Evolutionary conservation across 805 yeast species (phyloP).

Genomic region (Candida tallmaniae): DNA sequence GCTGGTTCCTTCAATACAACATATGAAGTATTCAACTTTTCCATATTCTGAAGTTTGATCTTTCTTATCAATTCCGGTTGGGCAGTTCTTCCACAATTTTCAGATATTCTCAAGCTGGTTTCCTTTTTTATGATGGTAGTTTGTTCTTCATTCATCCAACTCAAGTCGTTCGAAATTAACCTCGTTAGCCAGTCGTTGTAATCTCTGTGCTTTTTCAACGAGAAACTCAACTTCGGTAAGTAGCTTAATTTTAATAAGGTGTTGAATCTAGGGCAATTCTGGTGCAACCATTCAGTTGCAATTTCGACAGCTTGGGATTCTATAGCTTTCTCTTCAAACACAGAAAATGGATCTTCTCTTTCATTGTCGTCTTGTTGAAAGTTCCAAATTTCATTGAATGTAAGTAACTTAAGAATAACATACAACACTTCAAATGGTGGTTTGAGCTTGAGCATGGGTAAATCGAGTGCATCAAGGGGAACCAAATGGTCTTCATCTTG

Average conservation of each 20-base stretch:
- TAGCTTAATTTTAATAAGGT: constrained; percentile 16
- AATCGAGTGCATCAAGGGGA: constrained; percentile 52
- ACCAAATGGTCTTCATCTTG: constrained; percentile 16
- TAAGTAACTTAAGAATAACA: constrained; percentile 43
- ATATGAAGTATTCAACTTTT: constrained; percentile 15
- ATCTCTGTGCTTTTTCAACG: constrained; percentile 26
- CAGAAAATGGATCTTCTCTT: constrained; percentile 6
- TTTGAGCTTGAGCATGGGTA: constrained; percentile 45
- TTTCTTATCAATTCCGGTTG: constrained; percentile 65
- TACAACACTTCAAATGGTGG: constrained; percentile 47
- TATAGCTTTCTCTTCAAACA: constrained; percentile 34
- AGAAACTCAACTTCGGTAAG: constrained; percentile 23
- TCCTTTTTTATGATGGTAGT: constrained; percentile 43
- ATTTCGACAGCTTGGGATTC: constrained; percentile 15
- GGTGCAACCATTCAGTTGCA: constrained; percentile 43
- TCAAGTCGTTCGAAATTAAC: constrained; percentile 44
- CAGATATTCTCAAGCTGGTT: constrained; percentile 67
- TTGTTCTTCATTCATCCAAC: constrained; percentile 39
- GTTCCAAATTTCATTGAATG: constrained; percentile 48
- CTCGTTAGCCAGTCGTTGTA: constrained; percentile 46
- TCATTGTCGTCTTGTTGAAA: constrained; percentile 29
- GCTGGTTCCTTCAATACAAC: constrained; percentile 71
- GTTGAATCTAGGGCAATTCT: constrained; percentile 29
- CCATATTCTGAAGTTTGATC: constrained; percentile 43
- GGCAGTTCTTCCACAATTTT: constrained; percentile 81